Percentiles rank a stretch among this genome's conserved stretches.
These are phyloP conservation scores for Trichosporon faecale DNA, from an alignment of 1,284 basidiomycete genomes.

Conservation along the genomic window DNA sequence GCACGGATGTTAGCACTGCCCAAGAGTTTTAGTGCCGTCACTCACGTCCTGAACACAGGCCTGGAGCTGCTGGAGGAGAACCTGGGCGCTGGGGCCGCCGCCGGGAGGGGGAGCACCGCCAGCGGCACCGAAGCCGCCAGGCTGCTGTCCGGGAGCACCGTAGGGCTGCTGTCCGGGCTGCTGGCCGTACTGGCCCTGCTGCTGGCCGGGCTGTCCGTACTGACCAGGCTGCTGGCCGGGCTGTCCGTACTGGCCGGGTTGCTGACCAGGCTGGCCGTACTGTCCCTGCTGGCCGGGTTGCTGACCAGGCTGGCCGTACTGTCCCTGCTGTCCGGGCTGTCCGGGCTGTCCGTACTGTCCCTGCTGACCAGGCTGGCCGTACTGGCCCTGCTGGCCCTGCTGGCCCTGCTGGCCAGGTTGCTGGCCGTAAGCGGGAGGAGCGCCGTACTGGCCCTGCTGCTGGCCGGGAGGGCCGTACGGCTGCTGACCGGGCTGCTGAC, in stretches of 20 bases:
- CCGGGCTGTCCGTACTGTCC: conserved; percentile 24
- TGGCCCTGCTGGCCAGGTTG: conserved; percentile 18
- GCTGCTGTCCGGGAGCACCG: conserved; percentile 24
- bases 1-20: conserved; percentile 1
- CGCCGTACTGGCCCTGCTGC: conserved; percentile 18
- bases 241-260: conserved; percentile 30
- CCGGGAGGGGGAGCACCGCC: conserved; percentile 25
- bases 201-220: conserved; percentile 17
- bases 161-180: conserved; percentile 22
- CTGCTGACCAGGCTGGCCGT: conserved; percentile 34
- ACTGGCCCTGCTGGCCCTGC: conserved; percentile 29
- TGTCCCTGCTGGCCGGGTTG: conserved; percentile 32
- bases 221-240: conserved; percentile 24
- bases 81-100: conserved; percentile 21
- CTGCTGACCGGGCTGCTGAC: conserved; percentile 35
- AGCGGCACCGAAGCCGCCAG: conserved; percentile 24
- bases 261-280: not conserved
- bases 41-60: conserved; percentile 53
- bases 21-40: not conserved
- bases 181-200: conserved; percentile 24
- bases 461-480: conserved; percentile 27
- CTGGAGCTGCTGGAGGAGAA: conserved; percentile 38
- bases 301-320: conserved; percentile 28
- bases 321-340: conserved; percentile 34
- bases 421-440: no score